These are phyloP conservation scores for Mortierella sp. DNA, from an alignment of 371 early-diverging fungal genomes.

Conservation along the genomic window DNA sequence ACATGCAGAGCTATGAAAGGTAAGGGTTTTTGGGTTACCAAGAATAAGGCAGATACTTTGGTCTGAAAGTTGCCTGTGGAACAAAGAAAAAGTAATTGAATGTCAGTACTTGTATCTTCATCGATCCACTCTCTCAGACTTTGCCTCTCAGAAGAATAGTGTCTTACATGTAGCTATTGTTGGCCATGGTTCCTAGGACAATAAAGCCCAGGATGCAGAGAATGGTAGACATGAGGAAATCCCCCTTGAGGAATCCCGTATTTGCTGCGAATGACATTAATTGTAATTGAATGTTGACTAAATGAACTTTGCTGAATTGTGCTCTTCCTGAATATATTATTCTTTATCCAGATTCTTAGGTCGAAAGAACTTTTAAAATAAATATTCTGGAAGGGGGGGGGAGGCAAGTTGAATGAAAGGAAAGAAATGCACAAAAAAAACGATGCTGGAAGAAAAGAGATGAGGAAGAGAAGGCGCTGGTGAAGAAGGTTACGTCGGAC, in stretches of 20 bases:
- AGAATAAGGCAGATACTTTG: constrained; percentile 17
- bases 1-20: constrained; percentile 26
- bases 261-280: constrained; percentile 24
- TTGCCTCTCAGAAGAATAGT: no score
- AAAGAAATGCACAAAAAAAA: background rate
- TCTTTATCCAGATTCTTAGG: no score
- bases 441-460: background rate
- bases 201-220: constrained; percentile 28
- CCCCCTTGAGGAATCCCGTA: constrained; percentile 19
- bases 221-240: constrained; percentile 36
- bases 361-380: no score
- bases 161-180: constrained; percentile 26
- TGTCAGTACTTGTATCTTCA: no score
- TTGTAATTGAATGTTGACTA: background rate
- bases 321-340: background rate
- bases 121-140: no score
- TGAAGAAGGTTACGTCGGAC: background rate
- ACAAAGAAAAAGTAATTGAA: background rate
- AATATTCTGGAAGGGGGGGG: background rate
- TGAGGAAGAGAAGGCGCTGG: background rate
- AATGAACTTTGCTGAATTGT: background rate
- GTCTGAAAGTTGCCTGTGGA: background rate
- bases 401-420: background rate
- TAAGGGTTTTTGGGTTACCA: background rate
- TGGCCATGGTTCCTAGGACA: constrained; percentile 31